Percentiles rank a stretch among this genome's conserved stretches.
These are phyloP conservation scores for Paralagenidium karlingii DNA, from an alignment of 352 stramenopile genomes.

Conservation along the genomic window DNA sequence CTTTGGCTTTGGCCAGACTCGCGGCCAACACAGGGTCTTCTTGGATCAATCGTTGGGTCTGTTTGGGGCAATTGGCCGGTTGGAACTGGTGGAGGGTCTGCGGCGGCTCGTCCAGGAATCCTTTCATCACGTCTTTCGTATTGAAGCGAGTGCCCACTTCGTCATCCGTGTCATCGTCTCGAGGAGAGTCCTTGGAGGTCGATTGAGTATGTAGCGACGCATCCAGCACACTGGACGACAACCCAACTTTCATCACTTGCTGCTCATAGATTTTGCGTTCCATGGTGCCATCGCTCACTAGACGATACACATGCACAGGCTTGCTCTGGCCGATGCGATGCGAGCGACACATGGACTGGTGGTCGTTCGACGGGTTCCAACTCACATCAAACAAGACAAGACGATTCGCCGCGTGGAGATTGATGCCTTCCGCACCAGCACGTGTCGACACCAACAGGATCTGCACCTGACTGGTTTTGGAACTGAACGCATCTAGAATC, in stretches of 20 bases:
- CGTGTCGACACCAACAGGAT: constrained; percentile 69
- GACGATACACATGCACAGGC: constrained; percentile 85
- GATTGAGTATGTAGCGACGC: not conserved
- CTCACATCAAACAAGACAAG: constrained; percentile 87
- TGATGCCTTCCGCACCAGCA: constrained; percentile 80
- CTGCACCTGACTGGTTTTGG: constrained; percentile 33
- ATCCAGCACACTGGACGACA: constrained; percentile 68
- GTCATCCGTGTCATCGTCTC: not conserved
- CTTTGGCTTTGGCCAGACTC: too few species aligned
- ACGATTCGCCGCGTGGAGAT: constrained; percentile 80
- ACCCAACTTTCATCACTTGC: constrained; percentile 79
- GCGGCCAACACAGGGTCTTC: too few species aligned
- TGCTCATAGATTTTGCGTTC: constrained; percentile 88
- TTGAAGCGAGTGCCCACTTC: too few species aligned
- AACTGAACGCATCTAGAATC: constrained; percentile 40
- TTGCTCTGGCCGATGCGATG: constrained; percentile 85
- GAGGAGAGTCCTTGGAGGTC: constrained; percentile 10
- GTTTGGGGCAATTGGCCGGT: too few species aligned
- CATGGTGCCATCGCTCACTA: constrained; percentile 87
- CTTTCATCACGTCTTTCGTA: too few species aligned
- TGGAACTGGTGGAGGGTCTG: too few species aligned
- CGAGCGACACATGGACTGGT: constrained; percentile 87
- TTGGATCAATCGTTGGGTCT: too few species aligned
- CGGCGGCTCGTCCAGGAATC: too few species aligned
- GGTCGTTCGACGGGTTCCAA: constrained; percentile 87